Evolutionary conservation across 2,329 filamentous ascomycete genomes (phyloP).

Genomic region (Cladophialophora yegresii): DNA sequence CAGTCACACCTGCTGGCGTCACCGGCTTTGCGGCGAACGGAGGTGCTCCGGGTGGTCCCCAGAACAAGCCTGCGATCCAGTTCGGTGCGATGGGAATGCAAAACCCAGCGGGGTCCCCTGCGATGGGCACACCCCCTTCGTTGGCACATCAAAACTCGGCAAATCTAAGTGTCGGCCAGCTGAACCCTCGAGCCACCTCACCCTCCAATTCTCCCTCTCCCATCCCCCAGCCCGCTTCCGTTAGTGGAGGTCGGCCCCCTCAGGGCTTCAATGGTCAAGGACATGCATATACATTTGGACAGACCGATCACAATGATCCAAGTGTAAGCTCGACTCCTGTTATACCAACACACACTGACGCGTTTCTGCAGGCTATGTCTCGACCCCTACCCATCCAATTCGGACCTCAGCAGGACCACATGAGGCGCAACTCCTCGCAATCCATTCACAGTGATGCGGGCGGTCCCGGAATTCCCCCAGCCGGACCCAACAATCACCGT

Average conservation of each 20-base stretch:
- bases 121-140: constrained; percentile 47
- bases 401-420: constrained; percentile 68
- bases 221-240: constrained; percentile 82
- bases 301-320: constrained; percentile 66
- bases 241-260: constrained; percentile 80
- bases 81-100: constrained; percentile 66
- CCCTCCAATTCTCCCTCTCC: constrained; percentile 88
- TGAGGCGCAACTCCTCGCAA: constrained; percentile 82
- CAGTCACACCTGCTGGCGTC: constrained; percentile 81
- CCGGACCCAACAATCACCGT: constrained; percentile 49
- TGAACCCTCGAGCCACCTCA: constrained; percentile 74
- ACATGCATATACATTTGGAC: constrained; percentile 77
- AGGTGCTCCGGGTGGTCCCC: constrained; percentile 58
- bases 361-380: constrained; percentile 62
- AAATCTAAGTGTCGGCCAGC: constrained; percentile 33
- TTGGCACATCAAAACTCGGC: constrained; percentile 31
- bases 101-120: constrained; percentile 59
- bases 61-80: constrained; percentile 57
- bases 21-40: constrained; percentile 77
- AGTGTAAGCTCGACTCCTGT: constrained; percentile 60
- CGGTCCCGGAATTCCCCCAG: constrained; percentile 58
- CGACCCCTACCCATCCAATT: constrained; percentile 62
- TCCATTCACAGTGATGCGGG: constrained; percentile 74
- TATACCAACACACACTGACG: constrained; percentile 12
- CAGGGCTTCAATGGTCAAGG: constrained; percentile 70